Conservation (phyloP, 371 early-diverging fungal genomes). For the Zopfochytrium polystomum region DNA sequence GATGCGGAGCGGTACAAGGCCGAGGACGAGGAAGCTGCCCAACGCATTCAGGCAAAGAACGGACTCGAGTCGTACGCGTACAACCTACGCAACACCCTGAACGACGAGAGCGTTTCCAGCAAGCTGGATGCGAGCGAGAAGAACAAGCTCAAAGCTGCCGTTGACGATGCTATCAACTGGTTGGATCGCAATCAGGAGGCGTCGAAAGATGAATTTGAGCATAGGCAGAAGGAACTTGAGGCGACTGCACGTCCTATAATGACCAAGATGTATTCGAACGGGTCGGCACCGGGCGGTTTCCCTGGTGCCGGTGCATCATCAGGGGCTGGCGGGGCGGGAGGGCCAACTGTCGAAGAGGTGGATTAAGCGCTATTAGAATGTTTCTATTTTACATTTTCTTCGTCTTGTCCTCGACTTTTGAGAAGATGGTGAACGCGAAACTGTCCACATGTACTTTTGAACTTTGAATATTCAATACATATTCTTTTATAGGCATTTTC, state of each 20-base stretch:
- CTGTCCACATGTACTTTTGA: too few relatives aligned
- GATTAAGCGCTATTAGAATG: too few relatives aligned
- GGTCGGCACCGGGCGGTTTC: constrained; percentile 41
- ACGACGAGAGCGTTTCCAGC: constrained; percentile 80
- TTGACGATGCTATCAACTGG: constrained; percentile 85
- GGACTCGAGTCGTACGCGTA: constrained; percentile 89
- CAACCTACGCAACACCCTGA: constrained; percentile 84
- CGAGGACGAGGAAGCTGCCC: constrained; percentile 94
- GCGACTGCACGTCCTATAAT: constrained; percentile 83
- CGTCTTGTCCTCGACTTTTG: too few relatives aligned
- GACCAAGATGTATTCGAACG: constrained; percentile 63
- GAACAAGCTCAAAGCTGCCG: constrained; percentile 72
- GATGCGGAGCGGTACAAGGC: constrained; percentile 96
- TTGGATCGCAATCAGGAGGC: constrained; percentile 82
- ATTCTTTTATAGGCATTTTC: too few relatives aligned
- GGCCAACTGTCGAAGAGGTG: constrained; percentile 80
- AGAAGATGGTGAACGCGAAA: too few relatives aligned
- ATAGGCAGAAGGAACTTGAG: constrained; percentile 92
- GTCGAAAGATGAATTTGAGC: too few relatives aligned
- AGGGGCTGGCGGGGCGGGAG: constrained; percentile 42
- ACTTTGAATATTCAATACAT: too few relatives aligned
- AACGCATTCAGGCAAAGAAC: constrained; percentile 76
- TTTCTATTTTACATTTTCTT: too few relatives aligned
- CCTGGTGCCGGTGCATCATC: constrained; percentile 53
- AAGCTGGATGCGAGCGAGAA: constrained; percentile 81